Evolutionary conservation across 768 basidiomycete species (phyloP).

Genomic region (Mycena chlorophos): DNA sequence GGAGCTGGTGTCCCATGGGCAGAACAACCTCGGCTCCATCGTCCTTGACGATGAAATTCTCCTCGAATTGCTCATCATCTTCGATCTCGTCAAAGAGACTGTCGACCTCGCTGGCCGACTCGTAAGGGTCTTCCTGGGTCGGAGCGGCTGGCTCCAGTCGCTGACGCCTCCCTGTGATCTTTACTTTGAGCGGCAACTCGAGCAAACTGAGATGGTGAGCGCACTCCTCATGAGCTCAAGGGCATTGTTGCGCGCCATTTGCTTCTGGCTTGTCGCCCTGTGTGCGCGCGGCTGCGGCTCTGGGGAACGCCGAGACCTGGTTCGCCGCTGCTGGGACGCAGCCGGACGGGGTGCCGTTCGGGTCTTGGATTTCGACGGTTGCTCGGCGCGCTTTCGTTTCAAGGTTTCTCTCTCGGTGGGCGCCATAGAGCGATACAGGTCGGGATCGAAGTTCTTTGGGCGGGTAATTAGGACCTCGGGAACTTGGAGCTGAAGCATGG

Average conservation of each 20-base stretch:
- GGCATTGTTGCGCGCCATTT: too few species aligned
- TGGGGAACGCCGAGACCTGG: too few species aligned
- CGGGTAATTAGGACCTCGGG: slow-evolving; percentile 6
- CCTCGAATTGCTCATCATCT: slow-evolving; percentile 39
- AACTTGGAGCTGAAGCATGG: too few species aligned
- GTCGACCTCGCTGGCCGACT: slow-evolving; percentile 37
- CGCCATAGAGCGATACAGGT: background rate
- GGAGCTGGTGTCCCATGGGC: slow-evolving; percentile 76
- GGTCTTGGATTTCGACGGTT: slow-evolving; percentile 1
- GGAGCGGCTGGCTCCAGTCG: background rate
- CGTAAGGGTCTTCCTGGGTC: slow-evolving; percentile 24
- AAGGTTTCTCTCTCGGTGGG: too few species aligned
- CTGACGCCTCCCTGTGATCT: background rate
- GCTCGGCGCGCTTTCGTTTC: background rate
- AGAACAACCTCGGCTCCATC: slow-evolving; percentile 56
- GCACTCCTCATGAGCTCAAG: too few species aligned
- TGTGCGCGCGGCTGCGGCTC: too few species aligned
- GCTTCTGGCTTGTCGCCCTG: too few species aligned
- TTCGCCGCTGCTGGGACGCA: too few species aligned
- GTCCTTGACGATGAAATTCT: slow-evolving; percentile 67
- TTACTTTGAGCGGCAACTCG: background rate
- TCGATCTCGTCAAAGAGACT: slow-evolving; percentile 41
- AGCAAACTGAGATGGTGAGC: too few species aligned
- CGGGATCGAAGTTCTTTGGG: background rate
- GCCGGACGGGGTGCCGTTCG: too few species aligned